A percentile compares a stretch with the other conserved stretches of the same genome.
These are phyloP conservation scores for Pythium biforme DNA, from an alignment of 352 stramenopile genomes.

Conservation along the genomic window DNA sequence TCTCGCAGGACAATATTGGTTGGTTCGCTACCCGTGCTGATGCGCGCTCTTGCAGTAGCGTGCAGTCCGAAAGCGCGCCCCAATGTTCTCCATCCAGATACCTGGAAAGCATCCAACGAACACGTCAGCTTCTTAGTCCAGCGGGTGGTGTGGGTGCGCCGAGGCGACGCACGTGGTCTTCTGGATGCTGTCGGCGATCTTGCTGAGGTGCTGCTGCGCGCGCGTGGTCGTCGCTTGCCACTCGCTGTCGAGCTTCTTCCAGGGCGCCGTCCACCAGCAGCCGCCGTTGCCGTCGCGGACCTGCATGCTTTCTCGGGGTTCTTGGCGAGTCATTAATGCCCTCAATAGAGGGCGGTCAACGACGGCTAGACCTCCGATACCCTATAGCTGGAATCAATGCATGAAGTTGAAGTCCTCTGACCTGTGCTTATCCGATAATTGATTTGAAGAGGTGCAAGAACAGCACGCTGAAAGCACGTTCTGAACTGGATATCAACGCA, in stretches of 20 bases:
- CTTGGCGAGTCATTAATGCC: not conserved
- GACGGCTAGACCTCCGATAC: not conserved
- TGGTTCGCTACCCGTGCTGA: constrained; percentile 52
- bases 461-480: too few species aligned
- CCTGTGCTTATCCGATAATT: too few species aligned
- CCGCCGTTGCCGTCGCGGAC: not conserved
- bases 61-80: constrained; percentile 50
- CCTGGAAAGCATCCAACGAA: constrained; percentile 22
- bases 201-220: constrained; percentile 61
- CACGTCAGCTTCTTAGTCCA: too few species aligned
- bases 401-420: not conserved
- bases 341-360: constrained; percentile 5
- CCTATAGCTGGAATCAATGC: not conserved
- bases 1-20: too few species aligned
- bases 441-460: too few species aligned
- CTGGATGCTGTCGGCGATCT: constrained; percentile 68
- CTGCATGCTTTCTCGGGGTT: constrained; percentile 13
- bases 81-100: constrained; percentile 69
- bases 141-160: too few species aligned
- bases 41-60: constrained; percentile 45
- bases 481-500: too few species aligned
- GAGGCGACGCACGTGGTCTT: constrained; percentile 72
- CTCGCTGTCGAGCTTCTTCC: constrained; percentile 63
- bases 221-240: constrained; percentile 48
- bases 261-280: constrained; percentile 67